Conservation (phyloP, 2,329 filamentous ascomycete species). For the Cordyceps cicadae region DNA sequence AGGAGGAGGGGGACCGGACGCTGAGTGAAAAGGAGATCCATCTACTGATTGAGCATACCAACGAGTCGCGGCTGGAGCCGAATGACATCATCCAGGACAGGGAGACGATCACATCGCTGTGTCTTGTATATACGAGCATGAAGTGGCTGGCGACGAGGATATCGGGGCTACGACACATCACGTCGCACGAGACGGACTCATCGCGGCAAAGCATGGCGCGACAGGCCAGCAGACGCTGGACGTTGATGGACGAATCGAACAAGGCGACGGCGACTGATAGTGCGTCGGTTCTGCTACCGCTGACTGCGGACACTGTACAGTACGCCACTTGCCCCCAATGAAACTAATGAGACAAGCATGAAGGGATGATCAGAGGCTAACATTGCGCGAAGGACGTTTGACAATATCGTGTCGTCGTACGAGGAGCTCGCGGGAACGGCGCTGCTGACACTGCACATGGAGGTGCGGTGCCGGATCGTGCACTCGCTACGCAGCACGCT, state of each 20-base stretch:
- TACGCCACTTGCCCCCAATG: slow-evolving; percentile 38
- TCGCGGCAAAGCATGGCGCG: slow-evolving; percentile 45
- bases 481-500: slow-evolving; percentile 62
- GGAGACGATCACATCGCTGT: slow-evolving; percentile 76
- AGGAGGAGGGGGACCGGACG: slow-evolving; percentile 38
- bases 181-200: slow-evolving; percentile 60
- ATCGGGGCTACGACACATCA: slow-evolving; percentile 72
- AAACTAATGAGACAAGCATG: neutral
- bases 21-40: slow-evolving; percentile 57
- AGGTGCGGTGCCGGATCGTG: slow-evolving; percentile 77
- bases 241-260: slow-evolving; percentile 59
- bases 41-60: slow-evolving; percentile 47
- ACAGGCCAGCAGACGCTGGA: slow-evolving; percentile 70
- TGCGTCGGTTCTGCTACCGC: slow-evolving; percentile 69
- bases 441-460: slow-evolving; percentile 78
- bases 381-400: slow-evolving; percentile 59
- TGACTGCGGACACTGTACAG: slow-evolving; percentile 77
- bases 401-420: slow-evolving; percentile 76
- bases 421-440: slow-evolving; percentile 71
- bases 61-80: slow-evolving; percentile 56
- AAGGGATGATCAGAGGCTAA: neutral
- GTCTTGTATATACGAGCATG: slow-evolving; percentile 92
- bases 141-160: slow-evolving; percentile 90
- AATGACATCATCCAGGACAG: slow-evolving; percentile 85
- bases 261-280: slow-evolving; percentile 49